A percentile compares a stretch with the other conserved stretches of the same genome.
These are phyloP conservation scores for Saturnispora gosingensis DNA, from an alignment of 805 yeast genomes.

Conservation along the genomic window DNA sequence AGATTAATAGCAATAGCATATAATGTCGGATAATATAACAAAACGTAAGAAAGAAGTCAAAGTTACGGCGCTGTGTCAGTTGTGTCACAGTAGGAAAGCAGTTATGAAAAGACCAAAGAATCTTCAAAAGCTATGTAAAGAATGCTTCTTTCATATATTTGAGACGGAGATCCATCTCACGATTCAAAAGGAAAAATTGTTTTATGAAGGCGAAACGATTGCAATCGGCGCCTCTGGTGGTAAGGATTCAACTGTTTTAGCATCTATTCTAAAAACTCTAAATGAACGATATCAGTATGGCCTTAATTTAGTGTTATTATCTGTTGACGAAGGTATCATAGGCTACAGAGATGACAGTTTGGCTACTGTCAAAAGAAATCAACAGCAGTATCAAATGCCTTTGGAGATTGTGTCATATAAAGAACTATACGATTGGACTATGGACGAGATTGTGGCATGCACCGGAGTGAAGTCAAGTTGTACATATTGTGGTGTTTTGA, in stretches of 20 bases:
- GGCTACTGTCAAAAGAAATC: conserved; percentile 93
- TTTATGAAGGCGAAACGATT: conserved; percentile 72
- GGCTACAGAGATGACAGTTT: conserved; percentile 96
- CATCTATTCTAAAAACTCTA: conserved; percentile 73
- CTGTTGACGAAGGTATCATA: conserved; percentile 93
- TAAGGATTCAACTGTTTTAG: conserved; percentile 93
- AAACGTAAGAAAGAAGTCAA: conserved; percentile 24
- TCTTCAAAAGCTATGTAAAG: conserved; percentile 79
- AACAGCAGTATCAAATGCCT: conserved; percentile 48
- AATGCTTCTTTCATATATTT: conserved; percentile 81
- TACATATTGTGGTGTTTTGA: conserved; percentile 94
- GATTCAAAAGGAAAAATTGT: conserved; percentile 58
- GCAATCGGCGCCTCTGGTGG: conserved; percentile 99
- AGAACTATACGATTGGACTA: conserved; percentile 92
- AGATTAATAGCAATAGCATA: background rate
- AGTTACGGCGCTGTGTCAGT: conserved; percentile 55
- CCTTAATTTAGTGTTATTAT: conserved; percentile 67
- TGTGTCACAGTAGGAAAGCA: conserved; percentile 76
- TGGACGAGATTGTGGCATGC: conserved; percentile 95
- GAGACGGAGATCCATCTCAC: conserved; percentile 95
- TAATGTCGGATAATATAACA: background rate
- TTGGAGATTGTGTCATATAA: conserved; percentile 56
- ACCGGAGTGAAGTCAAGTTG: conserved; percentile 92
- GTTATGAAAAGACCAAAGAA: conserved; percentile 89
- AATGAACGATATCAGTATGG: conserved; percentile 88